Evolutionary conservation across 176 grass and related monocot genomes (phyloP).

Genomic region (Oryza rufipogon): DNA sequence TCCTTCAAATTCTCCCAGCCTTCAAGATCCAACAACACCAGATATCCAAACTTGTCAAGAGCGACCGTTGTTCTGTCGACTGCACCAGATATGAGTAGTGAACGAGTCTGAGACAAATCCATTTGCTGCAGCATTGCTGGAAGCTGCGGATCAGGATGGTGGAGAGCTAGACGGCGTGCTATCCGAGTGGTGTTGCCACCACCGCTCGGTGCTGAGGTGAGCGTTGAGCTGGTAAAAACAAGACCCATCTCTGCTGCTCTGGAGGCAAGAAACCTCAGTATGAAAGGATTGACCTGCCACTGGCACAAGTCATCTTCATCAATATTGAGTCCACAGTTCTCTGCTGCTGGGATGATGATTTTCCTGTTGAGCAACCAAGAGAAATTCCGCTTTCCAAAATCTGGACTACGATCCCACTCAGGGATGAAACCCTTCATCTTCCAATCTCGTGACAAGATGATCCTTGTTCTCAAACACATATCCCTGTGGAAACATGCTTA

Average conservation of each 20-base stretch:
- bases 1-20: constrained; percentile 24
- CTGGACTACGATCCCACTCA: too few relatives aligned
- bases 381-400: neutral
- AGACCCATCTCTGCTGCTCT: neutral
- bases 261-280: neutral
- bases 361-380: neutral
- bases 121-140: neutral
- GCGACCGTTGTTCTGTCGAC: neutral
- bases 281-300: neutral
- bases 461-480: neutral
- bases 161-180: neutral
- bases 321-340: neutral
- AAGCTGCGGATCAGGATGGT: neutral
- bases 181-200: too few relatives aligned
- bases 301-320: neutral
- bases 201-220: neutral
- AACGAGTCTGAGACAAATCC: neutral
- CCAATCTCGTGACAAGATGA: too few relatives aligned
- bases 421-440: too few relatives aligned
- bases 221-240: neutral
- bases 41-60: neutral
- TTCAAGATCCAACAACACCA: constrained; percentile 7
- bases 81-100: neutral
- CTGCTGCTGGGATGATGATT: neutral
- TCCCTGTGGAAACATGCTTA: neutral